Base-by-base conservation (phyloP, 371 early-diverging fungal species). In the Mortierella sp. region DNA sequence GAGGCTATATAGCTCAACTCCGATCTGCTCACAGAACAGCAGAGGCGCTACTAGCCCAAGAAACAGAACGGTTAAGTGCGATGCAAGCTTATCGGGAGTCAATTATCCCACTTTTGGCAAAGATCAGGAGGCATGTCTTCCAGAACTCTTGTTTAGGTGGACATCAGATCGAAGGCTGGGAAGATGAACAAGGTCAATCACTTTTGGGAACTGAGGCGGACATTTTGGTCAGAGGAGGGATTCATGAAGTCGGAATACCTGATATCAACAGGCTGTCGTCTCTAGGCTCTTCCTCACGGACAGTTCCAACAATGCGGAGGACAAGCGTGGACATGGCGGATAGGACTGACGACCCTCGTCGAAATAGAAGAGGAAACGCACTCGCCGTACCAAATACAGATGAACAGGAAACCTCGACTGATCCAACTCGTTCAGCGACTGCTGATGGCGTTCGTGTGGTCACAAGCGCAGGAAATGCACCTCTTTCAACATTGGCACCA, bases 191-290 rank as follows among this genome's bases (percentile, higher is more conserved):
- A 9, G 74, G 74, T 26, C 56, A 45, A 18, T 63, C 74, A 2
- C 50, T 74, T 4, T 51, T 74, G 26, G 74, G 74, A 0, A 49
- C 68, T 2, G 74, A 74, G 54, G 74, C 74, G 2, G 74, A 74
- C 55, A 51, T 61, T 21, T 26, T 74, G 31, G 69, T 74, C 12
- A 26, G 74, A 31, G 74, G 74, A 38, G 74, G 74, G 18, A 47
- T 74, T 24, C 60, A 68, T 41, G 61, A 60, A 23, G 43, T 67
- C 0, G 64, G 34, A 3, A 31, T 50, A 2, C 47, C 52, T 0
- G 27, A 61, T 0, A 4, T 52, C 10, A 31, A 51, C 12, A 49
- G 41, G 14, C 52, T 55, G 3, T 41, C 54, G 6, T 26, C 41
- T 19, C 28, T 45, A 16, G 27, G 46, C 31, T 61, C 68, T 39